Base-by-base conservation (phyloP, 2,329 filamentous ascomycete genomes). In the Zymoseptoria pseudotritici region DNA sequence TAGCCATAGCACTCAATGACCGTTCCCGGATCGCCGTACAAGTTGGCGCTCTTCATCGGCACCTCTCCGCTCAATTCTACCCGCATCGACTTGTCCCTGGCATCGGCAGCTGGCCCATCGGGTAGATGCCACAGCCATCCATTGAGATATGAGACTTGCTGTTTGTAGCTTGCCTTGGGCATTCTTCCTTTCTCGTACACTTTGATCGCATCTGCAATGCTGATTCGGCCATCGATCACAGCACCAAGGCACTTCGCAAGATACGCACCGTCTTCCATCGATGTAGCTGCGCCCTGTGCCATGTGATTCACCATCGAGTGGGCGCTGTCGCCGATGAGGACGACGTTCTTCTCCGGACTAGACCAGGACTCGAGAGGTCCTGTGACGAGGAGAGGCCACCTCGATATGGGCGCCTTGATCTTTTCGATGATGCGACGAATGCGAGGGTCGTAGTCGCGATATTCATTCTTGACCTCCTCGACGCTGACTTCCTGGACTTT, bases 341-440 rank as follows among this genome's bases (percentile, higher is more conserved):
- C 74, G 3, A 79, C 70, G 56, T 77, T 78, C 65, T 74, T 76
- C 54, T 72, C 66, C 1, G 71, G 65, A 46, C 72, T 77, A 1
- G 74, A 77, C 77, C 76, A 79, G 1, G 70, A 72, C 19, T 73
- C 63, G 57, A 78, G 64, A 3, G 76, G 76, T 1, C 75, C 75
- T 3, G 76, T 76, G 24, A 78, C 73, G 54, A 79, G 69, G 11
- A 79, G 67, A 6, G 77, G 77, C 78, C 77, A 79, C 42, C 76
- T 72, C 53, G 69, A 66, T n/a, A 67, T 62, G 13, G 70, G 70
- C 20, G 69, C 64, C 11, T 71, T 65, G 17, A 78, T 73, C 74
- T 75, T 77, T 53, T 76, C 72, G 10, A 79, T 70, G 29, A 78
- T 70, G 4, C 74, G 69, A 62, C 73, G 73, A 59, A 78, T 77